Base-by-base conservation (phyloP, 331 rosid genomes). In the Quercus lobata region DNA sequence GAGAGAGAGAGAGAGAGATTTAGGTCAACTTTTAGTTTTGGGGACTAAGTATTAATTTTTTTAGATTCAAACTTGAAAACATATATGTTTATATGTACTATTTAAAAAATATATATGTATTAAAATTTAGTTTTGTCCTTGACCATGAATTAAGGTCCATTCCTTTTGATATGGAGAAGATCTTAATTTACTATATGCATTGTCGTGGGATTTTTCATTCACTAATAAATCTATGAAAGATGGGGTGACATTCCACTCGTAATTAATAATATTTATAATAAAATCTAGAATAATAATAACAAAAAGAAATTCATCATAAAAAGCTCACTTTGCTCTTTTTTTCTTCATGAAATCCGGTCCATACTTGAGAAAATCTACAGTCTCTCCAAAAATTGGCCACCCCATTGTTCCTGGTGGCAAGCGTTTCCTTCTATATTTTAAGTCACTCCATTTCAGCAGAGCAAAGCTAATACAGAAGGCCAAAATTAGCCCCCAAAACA, bases 371-470 rank as follows among this genome's bases (percentile, higher is more conserved):
- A 93, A 93, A 80, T 81, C 89, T 9, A 89, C 71, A 69, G 91
- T 91, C 79, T 92, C 96, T 4, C 97, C 97, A 63, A 92, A 86
- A 52, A 92, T 37, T 71, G 97, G 97, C 96, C 96, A 92, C 3
- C 97, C 96, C 97, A 92, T 88, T 68, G 96, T 89, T 80, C 97
- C 97, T 19, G 93, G 97, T 32, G 97, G 97, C 72, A 88, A 81
- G 35, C 90, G 84, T 75, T 90, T 89, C 80, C 87, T 82, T 46
- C 88, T 79, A 85, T 89, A 90, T 72, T 88, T 83, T 56, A 89
- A 32, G 22, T 83, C 90, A 53, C 89, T 90, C 97, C 97, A 90
- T 72, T 83, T 85, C n/a, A 89, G 76, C 81, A 89, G 61, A 77
- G 86, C 85, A 82, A 89, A 79, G 85, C 86, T 78, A 74, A 79